phyloP scores from a whole-genome alignment of 257 asterid species.

The Paulownia fortunei region DNA sequence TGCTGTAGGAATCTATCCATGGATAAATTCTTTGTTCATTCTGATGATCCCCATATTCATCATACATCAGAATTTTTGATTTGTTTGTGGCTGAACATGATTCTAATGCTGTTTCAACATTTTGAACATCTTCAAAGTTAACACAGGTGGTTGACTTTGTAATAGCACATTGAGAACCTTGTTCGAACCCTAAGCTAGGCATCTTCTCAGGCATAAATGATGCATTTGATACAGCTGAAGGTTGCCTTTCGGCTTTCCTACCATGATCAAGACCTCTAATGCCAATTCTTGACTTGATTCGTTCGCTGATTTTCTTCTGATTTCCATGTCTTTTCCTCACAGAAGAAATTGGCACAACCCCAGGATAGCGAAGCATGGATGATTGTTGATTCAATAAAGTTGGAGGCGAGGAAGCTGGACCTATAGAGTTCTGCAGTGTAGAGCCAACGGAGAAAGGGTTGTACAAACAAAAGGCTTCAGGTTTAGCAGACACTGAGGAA shows the following conservation, averaged over 20 bases:
- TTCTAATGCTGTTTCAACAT: conserved; percentile 21
- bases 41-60: conserved; percentile 21
- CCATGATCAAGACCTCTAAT: conserved; percentile 29
- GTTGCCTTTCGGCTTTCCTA: conserved; percentile 42
- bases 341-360: conserved; percentile 27
- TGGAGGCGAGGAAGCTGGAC: conserved; percentile 1
- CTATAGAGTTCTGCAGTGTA: conserved; percentile 32
- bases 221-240: conserved; percentile 34
- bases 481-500: conserved; percentile 31
- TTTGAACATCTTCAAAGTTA: conserved; percentile 32
- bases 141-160: conserved; percentile 21
- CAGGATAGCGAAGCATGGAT: conserved; percentile 31
- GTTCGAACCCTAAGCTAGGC: conserved; percentile 36
- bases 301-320: conserved; percentile 28
- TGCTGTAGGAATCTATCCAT: conserved; percentile 4
- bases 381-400: conserved; percentile 27
- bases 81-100: conserved; percentile 25
- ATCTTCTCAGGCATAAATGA: conserved; percentile 33
- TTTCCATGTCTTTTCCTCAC: conserved; percentile 28
- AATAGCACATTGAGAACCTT: conserved; percentile 28
- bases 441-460: conserved; percentile 20
- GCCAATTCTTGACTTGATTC: conserved; percentile 26
- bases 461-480: conserved; percentile 29
- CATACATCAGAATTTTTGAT: conserved; percentile 18
- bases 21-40: conserved; percentile 10